Evolutionary conservation across 352 stramenopile species (phyloP), one percentile per base, ranked within the genome.

Genomic region (Aphanomyces astaci): DNA sequence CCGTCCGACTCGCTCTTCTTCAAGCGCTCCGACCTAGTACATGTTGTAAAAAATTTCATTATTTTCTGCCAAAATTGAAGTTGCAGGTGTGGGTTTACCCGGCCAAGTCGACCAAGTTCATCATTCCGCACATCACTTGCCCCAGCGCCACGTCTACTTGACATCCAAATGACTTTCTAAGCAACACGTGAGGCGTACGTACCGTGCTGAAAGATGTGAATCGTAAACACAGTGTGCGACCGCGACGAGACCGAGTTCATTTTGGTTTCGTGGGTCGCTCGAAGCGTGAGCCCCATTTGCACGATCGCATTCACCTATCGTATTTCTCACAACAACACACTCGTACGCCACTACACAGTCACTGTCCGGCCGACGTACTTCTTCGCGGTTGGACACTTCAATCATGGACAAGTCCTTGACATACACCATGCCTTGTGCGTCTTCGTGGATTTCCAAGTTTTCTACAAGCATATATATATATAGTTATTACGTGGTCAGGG

Each of bases 331-430:
- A 3, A 48, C 10, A 1, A 3, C 2, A 19, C 2, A 48, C 27
- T 43, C 4, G 31, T 40, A n/a, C 52, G 11, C 31, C n/a, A 2
- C 22, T 22, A 63, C 54, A 63, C 24, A 30, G 24, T 59, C 15
- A 31, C 24, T 22, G 30, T 25, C 71, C 25, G 3, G n/a, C 36
- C 19, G 11, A 30, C 5, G 28, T 71, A 83, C 90, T 62, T 97
- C 88, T 69, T 94, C 80, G 0, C 87, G 79, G 1, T 79, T 89
- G 0, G 79, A 87, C n/a, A 98, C 92, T 0, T 89, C 92, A 11
- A 97, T 89, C 77, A 96, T 88, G 1, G 89, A 83, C 17, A 98
- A 70, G 39, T 96, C 90, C 71, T 97, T 96, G n/a, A 97, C 89
- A 49, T 96, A 97, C 25, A 98, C 92, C 25, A 91, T 84, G 1